These are phyloP conservation scores for Dillenia suffruticosa DNA, from an alignment of 164 flowering plant genomes.

Conservation along the genomic window DNA sequence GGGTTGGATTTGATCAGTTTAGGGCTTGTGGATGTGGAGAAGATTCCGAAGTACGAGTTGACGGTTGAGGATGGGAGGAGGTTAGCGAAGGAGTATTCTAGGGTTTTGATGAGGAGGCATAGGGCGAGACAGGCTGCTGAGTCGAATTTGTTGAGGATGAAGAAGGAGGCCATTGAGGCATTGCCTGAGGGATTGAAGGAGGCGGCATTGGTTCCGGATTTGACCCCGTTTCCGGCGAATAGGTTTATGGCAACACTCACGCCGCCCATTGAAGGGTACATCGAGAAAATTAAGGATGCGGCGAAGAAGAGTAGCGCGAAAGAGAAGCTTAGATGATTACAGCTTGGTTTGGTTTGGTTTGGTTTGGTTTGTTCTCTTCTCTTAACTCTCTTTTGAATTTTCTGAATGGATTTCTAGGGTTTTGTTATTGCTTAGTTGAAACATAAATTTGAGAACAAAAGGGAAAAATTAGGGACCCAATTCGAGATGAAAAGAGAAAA, in stretches of 20 bases:
- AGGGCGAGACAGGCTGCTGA: constrained; percentile 77
- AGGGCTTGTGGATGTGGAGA: constrained; percentile 71
- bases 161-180: constrained; percentile 88
- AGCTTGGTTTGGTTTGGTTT: constrained; percentile 13
- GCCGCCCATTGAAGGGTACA: constrained; percentile 88
- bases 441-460: too few species aligned
- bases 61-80: constrained; percentile 85
- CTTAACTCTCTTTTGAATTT: too few species aligned
- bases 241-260: constrained; percentile 84
- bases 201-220: constrained; percentile 74
- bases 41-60: constrained; percentile 73
- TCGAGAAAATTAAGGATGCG: constrained; percentile 69
- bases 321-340: constrained; percentile 63
- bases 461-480: too few species aligned
- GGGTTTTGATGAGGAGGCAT: constrained; percentile 75
- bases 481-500: too few species aligned
- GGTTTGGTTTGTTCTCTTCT: not conserved
- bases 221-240: constrained; percentile 66
- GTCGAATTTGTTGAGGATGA: constrained; percentile 40
- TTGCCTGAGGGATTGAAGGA: constrained; percentile 62
- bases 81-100: constrained; percentile 83
- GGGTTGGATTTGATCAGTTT: constrained; percentile 73
- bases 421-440: too few species aligned
- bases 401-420: too few species aligned
- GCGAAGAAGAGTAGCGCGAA: constrained; percentile 40